These are phyloP conservation scores for Multifurca ochricompacta DNA, from an alignment of 768 basidiomycete species.

Conservation along the genomic window DNA sequence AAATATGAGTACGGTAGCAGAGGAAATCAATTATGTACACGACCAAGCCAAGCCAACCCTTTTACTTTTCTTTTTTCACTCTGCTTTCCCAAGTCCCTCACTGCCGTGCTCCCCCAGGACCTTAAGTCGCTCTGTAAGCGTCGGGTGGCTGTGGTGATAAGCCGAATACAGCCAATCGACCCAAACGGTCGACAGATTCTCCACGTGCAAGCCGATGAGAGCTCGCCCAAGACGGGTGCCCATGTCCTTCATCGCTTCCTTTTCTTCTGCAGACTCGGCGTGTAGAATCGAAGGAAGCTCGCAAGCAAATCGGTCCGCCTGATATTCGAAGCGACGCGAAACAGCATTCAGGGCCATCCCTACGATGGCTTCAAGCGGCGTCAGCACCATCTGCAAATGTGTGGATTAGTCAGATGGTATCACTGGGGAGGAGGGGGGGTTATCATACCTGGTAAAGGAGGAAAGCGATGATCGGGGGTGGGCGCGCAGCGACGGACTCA, in stretches of 20 bases:
- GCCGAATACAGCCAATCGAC: slow-evolving; percentile 96
- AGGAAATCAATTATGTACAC: not conserved
- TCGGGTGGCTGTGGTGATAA: slow-evolving; percentile 95
- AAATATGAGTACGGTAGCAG: not conserved
- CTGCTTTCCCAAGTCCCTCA: slow-evolving; percentile 2
- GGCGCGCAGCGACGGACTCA: slow-evolving; percentile 47
- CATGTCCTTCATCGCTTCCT: slow-evolving; percentile 70
- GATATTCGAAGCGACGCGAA: slow-evolving; percentile 82
- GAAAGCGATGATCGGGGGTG: slow-evolving; percentile 82
- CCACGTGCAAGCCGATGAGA: slow-evolving; percentile 78
- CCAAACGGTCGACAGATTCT: slow-evolving; percentile 91
- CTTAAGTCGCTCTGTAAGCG: slow-evolving; percentile 80
- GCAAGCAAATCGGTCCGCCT: slow-evolving; percentile 84
- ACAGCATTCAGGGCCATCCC: slow-evolving; percentile 71
- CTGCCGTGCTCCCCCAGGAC: slow-evolving; percentile 49
- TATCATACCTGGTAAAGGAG: slow-evolving; percentile 66
- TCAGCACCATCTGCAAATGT: slow-evolving; percentile 59
- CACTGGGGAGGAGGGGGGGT: not conserved
- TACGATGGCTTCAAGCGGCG: slow-evolving; percentile 69
- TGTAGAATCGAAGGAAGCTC: slow-evolving; percentile 40
- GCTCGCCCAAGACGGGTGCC: slow-evolving; percentile 78
- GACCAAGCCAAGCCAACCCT: no score
- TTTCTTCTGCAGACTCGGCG: slow-evolving; percentile 31
- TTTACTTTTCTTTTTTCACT: slow-evolving; percentile 30
- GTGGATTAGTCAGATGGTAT: not conserved